Base-by-base conservation (phyloP, 2,329 filamentous ascomycete genomes). In the Scedosporium dehoogii region DNA sequence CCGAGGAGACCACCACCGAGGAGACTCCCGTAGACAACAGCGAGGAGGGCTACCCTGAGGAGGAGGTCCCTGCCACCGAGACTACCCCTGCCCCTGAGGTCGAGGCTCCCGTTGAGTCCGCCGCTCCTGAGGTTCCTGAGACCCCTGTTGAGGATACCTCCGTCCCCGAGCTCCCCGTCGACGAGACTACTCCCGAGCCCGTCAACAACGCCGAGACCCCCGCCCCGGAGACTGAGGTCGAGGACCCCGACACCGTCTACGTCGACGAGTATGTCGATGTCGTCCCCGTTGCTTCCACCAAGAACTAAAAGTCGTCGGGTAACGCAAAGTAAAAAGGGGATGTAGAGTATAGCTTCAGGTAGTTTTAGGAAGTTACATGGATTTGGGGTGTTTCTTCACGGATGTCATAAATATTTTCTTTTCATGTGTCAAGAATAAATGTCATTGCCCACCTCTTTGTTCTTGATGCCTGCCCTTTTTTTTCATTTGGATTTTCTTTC, bases 1-100 rank as follows among this genome's bases (percentile, higher is more conserved):
- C 76, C 64, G 77, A 77, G 65, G 78, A 73, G 73, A 78, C 78
- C 59, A 71, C 69, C 65, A 68, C 64, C 66, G 75, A 76, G 72
- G 71, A 71, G 64, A 74, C 75, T 59, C 64, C 64, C 63, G 29
- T 33, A 33, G 29, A 33, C 29, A 33, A 33, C 29, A 33, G 29
- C 29, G 29, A 33, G 29, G 29, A 33, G 29, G 29, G 29, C 29
- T 33, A 33, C 65, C 73, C 57, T 65, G 69, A 65, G 73, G 73
- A 59, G 69, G 62, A 58, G n/a, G 29, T 27, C 41, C 16, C 57
- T 25, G 56, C 42, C 9, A 57, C 48, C 51, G 48, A 65, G 42
- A 61, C 67, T 27, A 59, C 58, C 51, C 60, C 59, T 29, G 62
- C 64, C 6, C 59, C 68, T 53, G 70, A 71, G 44, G 42, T 18